Conservation (phyloP, 1,139 yeast genomes). For the Pichia sp. region DNA sequence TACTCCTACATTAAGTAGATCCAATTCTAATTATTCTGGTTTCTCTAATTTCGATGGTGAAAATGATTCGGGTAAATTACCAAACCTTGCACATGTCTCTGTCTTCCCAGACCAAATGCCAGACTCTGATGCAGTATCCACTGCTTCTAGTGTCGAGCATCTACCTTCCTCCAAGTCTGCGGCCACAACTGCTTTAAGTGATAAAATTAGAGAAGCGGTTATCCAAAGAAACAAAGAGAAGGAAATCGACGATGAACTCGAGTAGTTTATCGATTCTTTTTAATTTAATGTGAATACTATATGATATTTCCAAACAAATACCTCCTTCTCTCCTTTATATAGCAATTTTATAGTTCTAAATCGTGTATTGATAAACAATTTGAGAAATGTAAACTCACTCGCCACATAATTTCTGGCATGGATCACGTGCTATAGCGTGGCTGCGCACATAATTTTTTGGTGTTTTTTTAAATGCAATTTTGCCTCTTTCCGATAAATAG, state of each 20-base stretch:
- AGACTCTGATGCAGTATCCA: slow-evolving; percentile 8
- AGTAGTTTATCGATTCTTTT: background rate
- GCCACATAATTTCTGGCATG: no score
- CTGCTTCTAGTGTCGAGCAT: slow-evolving; percentile 1
- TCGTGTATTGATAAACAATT: no score
- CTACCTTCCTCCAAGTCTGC: background rate
- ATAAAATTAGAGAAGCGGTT: slow-evolving; percentile 24
- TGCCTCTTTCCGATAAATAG: no score
- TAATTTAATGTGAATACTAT: no score
- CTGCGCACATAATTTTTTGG: no score
- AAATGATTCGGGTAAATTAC: slow-evolving; percentile 21
- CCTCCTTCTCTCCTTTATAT: no score
- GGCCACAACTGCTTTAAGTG: slow-evolving; percentile 15
- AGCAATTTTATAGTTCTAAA: no score
- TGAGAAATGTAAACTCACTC: no score
- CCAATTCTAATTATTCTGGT: slow-evolving; percentile 28
- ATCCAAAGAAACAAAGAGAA: slow-evolving; percentile 20
- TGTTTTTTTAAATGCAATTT: no score
- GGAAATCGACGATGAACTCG: background rate
- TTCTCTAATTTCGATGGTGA: slow-evolving; percentile 24
- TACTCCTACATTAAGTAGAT: slow-evolving; percentile 12
- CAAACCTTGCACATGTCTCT: slow-evolving; percentile 31
- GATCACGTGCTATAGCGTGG: no score
- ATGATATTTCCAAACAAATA: no score
- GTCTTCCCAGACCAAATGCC: slow-evolving; percentile 30